Conservation (phyloP, 2,329 filamentous ascomycete species). For the Biscogniauxia sp. region DNA sequence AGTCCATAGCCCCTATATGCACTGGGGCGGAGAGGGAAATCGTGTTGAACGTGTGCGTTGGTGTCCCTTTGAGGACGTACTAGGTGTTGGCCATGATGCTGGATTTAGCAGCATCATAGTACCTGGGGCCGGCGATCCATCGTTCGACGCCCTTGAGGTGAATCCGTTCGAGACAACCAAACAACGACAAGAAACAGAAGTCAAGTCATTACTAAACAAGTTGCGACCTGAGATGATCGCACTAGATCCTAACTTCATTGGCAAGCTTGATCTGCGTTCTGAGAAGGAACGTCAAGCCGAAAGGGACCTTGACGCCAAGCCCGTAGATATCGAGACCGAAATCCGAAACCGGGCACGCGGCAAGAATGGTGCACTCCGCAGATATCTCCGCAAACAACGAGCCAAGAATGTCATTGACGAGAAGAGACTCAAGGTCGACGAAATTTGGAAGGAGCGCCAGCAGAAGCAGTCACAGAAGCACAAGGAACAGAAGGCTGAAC, state of each 20-base stretch:
- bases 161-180: conserved; percentile 95
- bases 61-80: conserved; percentile 93
- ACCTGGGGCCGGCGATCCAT: conserved; percentile 93
- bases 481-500: conserved; percentile 64
- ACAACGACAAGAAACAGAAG: conserved; percentile 89
- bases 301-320: conserved; percentile 73
- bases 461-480: conserved; percentile 63
- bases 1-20: conserved; percentile 86
- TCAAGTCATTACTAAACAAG: conserved; percentile 89
- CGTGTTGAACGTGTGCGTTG: conserved; percentile 78
- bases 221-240: conserved; percentile 96
- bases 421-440: conserved; percentile 82
- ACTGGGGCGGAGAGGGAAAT: conserved; percentile 84
- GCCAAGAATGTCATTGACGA: conserved; percentile 95
- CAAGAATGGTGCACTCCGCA: conserved; percentile 84
- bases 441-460: conserved; percentile 71
- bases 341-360: conserved; percentile 78
- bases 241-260: conserved; percentile 87
- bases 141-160: conserved; percentile 88
- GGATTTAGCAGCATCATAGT: conserved; percentile 84
- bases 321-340: conserved; percentile 55
- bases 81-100: conserved; percentile 78
- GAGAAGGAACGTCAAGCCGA: conserved; percentile 75
- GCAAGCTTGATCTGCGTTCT: conserved; percentile 78
- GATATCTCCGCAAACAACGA: conserved; percentile 87